Conservation (phyloP, 106 monocot genomes). For the Apostasia ramifera region DNA sequence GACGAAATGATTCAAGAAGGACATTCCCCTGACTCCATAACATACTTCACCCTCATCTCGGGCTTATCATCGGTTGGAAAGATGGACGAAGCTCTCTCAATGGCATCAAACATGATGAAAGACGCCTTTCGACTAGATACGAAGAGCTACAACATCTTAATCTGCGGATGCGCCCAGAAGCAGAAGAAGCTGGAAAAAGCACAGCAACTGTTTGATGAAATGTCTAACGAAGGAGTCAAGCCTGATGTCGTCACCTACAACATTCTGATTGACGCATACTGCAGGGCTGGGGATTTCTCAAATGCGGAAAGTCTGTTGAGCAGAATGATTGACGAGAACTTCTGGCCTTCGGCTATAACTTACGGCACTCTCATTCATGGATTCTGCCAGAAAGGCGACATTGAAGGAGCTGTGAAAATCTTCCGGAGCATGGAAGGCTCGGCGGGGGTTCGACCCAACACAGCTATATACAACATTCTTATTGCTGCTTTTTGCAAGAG, state of each 20-base stretch:
- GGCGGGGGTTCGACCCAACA: constrained; percentile 23
- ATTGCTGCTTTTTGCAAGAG: constrained; percentile 39
- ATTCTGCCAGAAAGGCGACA: constrained; percentile 44
- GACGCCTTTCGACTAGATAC: constrained; percentile 49
- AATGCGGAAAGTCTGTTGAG: constrained; percentile 34
- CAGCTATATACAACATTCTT: constrained; percentile 50
- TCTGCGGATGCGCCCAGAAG: constrained; percentile 67
- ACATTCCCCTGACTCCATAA: constrained; percentile 42
- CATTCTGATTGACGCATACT: constrained; percentile 49
- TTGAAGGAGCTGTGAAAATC: constrained; percentile 45
- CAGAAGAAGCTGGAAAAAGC: constrained; percentile 44
- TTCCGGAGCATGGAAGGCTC: constrained; percentile 38
- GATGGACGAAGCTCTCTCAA: constrained; percentile 42
- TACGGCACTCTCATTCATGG: constrained; percentile 79
- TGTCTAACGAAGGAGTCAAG: constrained; percentile 29
- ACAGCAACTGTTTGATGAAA: constrained; percentile 41
- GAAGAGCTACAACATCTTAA: constrained; percentile 63
- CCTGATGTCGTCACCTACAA: constrained; percentile 76
- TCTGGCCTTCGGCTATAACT: constrained; percentile 48
- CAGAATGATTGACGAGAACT: constrained; percentile 40
- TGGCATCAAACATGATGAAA: constrained; percentile 44
- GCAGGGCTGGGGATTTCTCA: constrained; percentile 48
- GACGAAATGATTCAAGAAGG: constrained; percentile 64
- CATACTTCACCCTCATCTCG: constrained; percentile 73
- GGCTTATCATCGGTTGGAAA: constrained; percentile 48